A percentile compares a stretch with the other conserved stretches of the same genome.
These are phyloP conservation scores for Claviceps capensis DNA, from an alignment of 2,329 filamentous ascomycete genomes.

Conservation along the genomic window DNA sequence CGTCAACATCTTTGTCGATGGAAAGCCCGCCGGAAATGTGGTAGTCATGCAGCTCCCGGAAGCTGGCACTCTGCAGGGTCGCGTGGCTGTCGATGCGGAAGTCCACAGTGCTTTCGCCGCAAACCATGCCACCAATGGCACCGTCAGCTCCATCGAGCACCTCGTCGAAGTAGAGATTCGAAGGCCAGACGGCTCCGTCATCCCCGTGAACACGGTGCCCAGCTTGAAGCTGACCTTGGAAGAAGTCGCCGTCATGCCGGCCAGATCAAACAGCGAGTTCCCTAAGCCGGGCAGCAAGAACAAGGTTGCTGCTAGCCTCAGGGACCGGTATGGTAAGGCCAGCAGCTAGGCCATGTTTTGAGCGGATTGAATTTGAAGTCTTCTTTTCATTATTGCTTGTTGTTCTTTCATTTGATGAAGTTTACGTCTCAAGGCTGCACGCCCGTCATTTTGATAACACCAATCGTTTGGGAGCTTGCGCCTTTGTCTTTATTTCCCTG, in stretches of 20 bases:
- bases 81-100: constrained; percentile 31
- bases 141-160: constrained; percentile 1
- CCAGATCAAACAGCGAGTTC: constrained; percentile 14
- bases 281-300: constrained; percentile 13
- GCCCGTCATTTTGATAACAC: too few species aligned
- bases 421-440: too few species aligned
- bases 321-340: background rate
- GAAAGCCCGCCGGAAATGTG: constrained; percentile 19
- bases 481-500: too few species aligned
- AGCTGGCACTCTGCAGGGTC: constrained; percentile 18
- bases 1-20: constrained; percentile 21
- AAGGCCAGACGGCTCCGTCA: constrained; percentile 19
- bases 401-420: background rate
- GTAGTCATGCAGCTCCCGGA: constrained; percentile 23
- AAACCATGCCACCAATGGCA: background rate
- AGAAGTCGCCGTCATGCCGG: constrained; percentile 16
- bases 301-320: background rate
- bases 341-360: background rate
- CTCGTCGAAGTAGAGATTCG: background rate
- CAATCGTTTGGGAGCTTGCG: too few species aligned
- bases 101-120: background rate
- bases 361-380: background rate
- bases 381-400: background rate
- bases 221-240: constrained; percentile 25
- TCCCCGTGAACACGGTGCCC: constrained; percentile 15